A percentile compares a stretch with the other conserved stretches of the same genome.
These are phyloP conservation scores for Daldinia caldariorum DNA, from an alignment of 495 filamentous ascomycete species.

Conservation along the genomic window DNA sequence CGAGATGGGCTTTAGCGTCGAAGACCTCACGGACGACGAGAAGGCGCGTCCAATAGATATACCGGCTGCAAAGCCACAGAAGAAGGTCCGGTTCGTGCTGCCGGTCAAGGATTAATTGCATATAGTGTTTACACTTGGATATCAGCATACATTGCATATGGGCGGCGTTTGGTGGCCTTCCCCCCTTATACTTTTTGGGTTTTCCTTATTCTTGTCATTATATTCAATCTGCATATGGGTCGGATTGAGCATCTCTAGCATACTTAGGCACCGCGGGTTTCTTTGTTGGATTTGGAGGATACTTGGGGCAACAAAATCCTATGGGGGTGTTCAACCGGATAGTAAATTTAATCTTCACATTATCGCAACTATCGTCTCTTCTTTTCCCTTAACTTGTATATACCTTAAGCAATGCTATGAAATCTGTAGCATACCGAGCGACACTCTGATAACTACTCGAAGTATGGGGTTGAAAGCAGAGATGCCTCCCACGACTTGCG, in stretches of 20 bases:
- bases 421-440: background rate
- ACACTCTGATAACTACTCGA: background rate
- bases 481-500: background rate
- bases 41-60: constrained; percentile 51
- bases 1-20: constrained; percentile 46
- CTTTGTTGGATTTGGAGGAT: constrained; percentile 14
- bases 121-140: constrained; percentile 19
- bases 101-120: constrained; percentile 51
- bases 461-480: background rate
- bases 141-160: constrained; percentile 35
- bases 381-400: background rate
- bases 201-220: constrained; percentile 16
- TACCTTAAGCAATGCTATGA: background rate
- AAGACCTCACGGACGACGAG: constrained; percentile 40
- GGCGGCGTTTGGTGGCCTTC: constrained; percentile 21
- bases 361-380: background rate
- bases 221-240: constrained; percentile 22
- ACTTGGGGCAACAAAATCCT: constrained; percentile 17
- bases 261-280: constrained; percentile 14
- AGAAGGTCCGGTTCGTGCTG: constrained; percentile 61
- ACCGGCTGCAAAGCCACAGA: constrained; percentile 59
- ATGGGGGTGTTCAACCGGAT: constrained; percentile 18
- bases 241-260: constrained; percentile 20
- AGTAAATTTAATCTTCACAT: constrained; percentile 29
- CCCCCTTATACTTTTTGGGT: constrained; percentile 20